Percentiles rank a stretch among this genome's conserved stretches.
These are phyloP conservation scores for Stylosanthes scabra DNA, from an alignment of 331 rosid species.

Conservation along the genomic window DNA sequence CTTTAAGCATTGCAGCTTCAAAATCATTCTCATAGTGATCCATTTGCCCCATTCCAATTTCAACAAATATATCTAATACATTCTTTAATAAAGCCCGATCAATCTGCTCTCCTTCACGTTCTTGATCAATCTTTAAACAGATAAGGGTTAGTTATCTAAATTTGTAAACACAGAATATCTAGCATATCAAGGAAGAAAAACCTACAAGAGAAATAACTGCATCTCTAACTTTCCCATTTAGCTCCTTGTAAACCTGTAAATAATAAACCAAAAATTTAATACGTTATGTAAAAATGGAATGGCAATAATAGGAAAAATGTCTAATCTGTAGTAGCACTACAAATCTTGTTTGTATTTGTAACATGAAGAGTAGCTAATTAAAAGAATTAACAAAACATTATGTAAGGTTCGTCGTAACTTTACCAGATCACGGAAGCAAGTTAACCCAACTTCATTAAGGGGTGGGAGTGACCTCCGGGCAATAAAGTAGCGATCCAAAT, in stretches of 20 bases:
- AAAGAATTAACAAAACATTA: conserved; percentile 15
- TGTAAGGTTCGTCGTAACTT: conserved; percentile 20
- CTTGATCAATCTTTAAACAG: conserved; percentile 73
- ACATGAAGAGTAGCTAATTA: conserved; percentile 9
- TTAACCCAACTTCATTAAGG: conserved; percentile 82
- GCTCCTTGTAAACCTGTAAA: conserved; percentile 82
- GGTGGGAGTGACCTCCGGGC: conserved; percentile 89
- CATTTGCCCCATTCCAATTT: conserved; percentile 96
- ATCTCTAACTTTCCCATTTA: conserved; percentile 80
- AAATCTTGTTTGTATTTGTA: conserved; percentile 9
- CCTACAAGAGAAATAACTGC: conserved; percentile 86
- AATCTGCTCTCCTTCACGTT: conserved; percentile 94
- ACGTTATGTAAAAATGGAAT: conserved; percentile 24
- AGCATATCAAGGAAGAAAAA: conserved; percentile 32
- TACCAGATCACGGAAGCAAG: conserved; percentile 91
- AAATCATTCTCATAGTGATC: conserved; percentile 76
- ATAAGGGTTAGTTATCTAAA: conserved; percentile 13
- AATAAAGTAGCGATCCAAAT: conserved; percentile 86
- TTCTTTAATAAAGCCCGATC: conserved; percentile 86
- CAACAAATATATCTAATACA: conserved; percentile 89
- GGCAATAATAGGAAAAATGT: not conserved
- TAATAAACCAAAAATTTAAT: conserved; percentile 21
- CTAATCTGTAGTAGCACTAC: conserved; percentile 1
- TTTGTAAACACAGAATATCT: conserved; percentile 15
- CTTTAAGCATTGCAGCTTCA: conserved; percentile 75